Base-by-base conservation (phyloP, 2,329 filamentous ascomycete species). In the Hymenoscyphus linearis region DNA sequence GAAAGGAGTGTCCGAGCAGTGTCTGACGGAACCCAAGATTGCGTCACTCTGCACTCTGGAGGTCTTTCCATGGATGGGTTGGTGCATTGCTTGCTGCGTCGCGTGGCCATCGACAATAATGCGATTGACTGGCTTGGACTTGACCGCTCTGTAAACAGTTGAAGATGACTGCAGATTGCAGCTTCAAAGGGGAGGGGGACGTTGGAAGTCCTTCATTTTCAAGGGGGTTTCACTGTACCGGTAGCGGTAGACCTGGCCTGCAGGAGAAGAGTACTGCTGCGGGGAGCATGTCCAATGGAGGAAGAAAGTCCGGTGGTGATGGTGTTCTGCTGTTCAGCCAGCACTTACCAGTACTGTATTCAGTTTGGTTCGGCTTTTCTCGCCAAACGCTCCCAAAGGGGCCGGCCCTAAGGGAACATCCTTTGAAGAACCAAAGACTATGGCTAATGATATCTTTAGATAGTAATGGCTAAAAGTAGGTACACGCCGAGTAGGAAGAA, bases 111-210 rank as follows among this genome's bases (percentile, higher is more conserved):
- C 18, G 12, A 50, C 44, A 22, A 50, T 50, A 22, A 50, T 50
- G 44, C 12, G 44, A 18, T 50, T 50, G 9, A 50, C 44, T 50
- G 44, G 40, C 40, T 47, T 22, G 40, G 22, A 47, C 40, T 47
- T 47, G 40, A 22, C 44, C 44, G 44, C 44, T 50, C 18, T 50
- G 12, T 18, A 50, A 18, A 50, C 18, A 22, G 44, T 50, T 50
- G 44, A 10, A 50, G 44, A 50, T 50, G 44, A 50, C 44, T 50
- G 44, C 44, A 50, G 44, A 50, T 50, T 50, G 44, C 44, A 50
- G 40, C 16, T 40, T 44, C 40, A 4, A 44, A 4, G 6, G 37
- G 6, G 37, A 44, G 37, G 37, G 37, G 37, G 16, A 44, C n/a
- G 37, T 44, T 16, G 37, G 16, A 44, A 44, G 37, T 44, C 37